Percentiles rank a stretch among this genome's conserved stretches.
Conservation (phyloP, 2,329 filamentous ascomycete species). For the Emericellopsis cladophorae region DNA sequence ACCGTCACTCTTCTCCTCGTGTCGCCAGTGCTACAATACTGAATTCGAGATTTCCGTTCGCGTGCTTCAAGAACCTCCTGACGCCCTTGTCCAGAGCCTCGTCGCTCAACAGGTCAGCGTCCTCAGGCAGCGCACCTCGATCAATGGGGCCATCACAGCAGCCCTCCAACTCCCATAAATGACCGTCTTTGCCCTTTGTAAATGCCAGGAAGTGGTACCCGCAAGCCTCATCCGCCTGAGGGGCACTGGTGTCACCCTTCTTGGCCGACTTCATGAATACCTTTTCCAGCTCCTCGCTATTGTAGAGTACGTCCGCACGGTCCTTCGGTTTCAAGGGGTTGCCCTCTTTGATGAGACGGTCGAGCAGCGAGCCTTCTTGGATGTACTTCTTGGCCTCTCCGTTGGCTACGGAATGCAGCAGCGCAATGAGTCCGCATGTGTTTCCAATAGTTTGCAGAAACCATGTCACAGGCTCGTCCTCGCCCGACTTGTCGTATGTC, state of each 20-base stretch:
- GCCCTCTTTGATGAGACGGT: conserved; percentile 47
- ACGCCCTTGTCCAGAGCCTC: conserved; percentile 52
- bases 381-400: conserved; percentile 47
- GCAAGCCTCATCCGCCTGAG: conserved; percentile 44
- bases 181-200: conserved; percentile 51
- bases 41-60: conserved; percentile 22
- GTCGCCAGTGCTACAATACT: conserved; percentile 22
- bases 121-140: conserved; percentile 38
- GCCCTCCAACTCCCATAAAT: conserved; percentile 73
- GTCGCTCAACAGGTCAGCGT: conserved; percentile 53
- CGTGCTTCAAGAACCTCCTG: conserved; percentile 25
- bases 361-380: conserved; percentile 37
- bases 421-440: conserved; percentile 67
- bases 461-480: conserved; percentile 59
- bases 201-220: conserved; percentile 76
- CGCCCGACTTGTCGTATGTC: conserved; percentile 18
- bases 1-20: background rate
- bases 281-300: conserved; percentile 55
- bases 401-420: conserved; percentile 64
- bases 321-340: conserved; percentile 44
- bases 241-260: conserved; percentile 54
- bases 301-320: conserved; percentile 59
- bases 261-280: conserved; percentile 60
- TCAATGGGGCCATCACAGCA: conserved; percentile 60
- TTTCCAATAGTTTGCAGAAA: conserved; percentile 78